Base-by-base conservation (phyloP, 768 basidiomycete species). In the Mycena crocata region DNA sequence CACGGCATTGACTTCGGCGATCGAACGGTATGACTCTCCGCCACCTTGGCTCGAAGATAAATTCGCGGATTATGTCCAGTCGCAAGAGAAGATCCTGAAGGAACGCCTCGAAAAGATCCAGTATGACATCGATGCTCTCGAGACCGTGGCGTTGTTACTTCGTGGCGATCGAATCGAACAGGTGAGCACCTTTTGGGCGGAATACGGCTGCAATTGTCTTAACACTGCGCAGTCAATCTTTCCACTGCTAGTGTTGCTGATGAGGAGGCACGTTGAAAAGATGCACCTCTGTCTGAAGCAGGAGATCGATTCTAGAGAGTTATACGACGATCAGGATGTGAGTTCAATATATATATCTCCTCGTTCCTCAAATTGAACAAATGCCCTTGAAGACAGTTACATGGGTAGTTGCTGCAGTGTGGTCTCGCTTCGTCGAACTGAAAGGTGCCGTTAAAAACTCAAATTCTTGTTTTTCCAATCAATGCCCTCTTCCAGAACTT, bases 231-330 rank as follows among this genome's bases (percentile, higher is more conserved):
- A 66, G 64, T 48, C 57, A 5, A 32, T 66, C 23, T 60, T 66
- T 12, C 21, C 17, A 7, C 52, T 66, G 8, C 28, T 66, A 12
- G 44, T 39, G 26, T n/a, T 66, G 58, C 64, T 66, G 0, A 12
- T 66, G 34, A 30, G 51, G 52, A 37, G 64, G n/a, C 64, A 66
- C 23, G 14, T 59, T 8, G 64, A 57, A 12, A 66, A 66, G 31
- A 66, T 66, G 44, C 57, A 66, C 32, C 57, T 60, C 15, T 37
- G 44, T 19, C n/a, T 66, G 23, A 66, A 54, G 50, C 42, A 55
- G 30, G 58, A 55, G 44, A 19, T 66, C 24, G 44, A 55, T 14
- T 19, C 24, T 14, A 28, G 24, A 10, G 64, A 66, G 26, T 42
- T 66, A 10, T 39, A 52, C 10, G 57, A 58, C 26, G 63, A 57